Evolutionary conservation across 192 early-diverging fungal genomes (phyloP), one percentile per base, ranked within the genome.

Genomic region (Backusella liffmaniae): DNA sequence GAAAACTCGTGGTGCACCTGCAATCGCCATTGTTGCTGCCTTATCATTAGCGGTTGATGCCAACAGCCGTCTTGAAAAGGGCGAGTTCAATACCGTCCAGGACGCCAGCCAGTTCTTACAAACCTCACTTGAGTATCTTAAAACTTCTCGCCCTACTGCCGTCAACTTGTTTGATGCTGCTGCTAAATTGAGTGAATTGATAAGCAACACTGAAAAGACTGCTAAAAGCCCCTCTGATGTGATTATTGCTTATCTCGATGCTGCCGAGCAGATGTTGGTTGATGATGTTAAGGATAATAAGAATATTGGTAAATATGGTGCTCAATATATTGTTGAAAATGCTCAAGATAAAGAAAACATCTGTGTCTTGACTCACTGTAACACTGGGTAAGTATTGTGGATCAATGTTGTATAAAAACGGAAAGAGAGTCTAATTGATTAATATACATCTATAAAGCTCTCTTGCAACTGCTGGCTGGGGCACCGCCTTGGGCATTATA

Each of bases 1-100:
- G 98, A 96, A 97, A 85, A 90, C 90, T 6, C 88, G 93, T 66
- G 94, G 94, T 15, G 96, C 98, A 4, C 98, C 98, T 7, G 98
- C 98, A 16, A 99, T 99, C 73, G 98, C 96, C 76, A 96, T 99
- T 70, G 96, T 98, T 23, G 98, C 96, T 4, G 95, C 95, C 2
- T 87, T 97, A 3, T 90, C 94, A 1, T 88, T 98, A 8, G 96
- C 95, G 1, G 94, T 96, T 1, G 96, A 97, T 67, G 80, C 95
- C 9, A 39, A 65, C 46, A 18, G 73, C 1, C 76, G 77, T 21
- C 74, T 67, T 30, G 62, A 79, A 39, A 39, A 53, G 44, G 66
- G 53, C 32, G 76, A 73, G 16, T 82, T 82, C 49, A 41, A 70
- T 36, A 73, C 85, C 30, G 80, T 85, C 29, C 73, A 77, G 1